These are phyloP conservation scores for Oryza rufipogon DNA, from an alignment of 176 grass and related monocot genomes.

Conservation along the genomic window DNA sequence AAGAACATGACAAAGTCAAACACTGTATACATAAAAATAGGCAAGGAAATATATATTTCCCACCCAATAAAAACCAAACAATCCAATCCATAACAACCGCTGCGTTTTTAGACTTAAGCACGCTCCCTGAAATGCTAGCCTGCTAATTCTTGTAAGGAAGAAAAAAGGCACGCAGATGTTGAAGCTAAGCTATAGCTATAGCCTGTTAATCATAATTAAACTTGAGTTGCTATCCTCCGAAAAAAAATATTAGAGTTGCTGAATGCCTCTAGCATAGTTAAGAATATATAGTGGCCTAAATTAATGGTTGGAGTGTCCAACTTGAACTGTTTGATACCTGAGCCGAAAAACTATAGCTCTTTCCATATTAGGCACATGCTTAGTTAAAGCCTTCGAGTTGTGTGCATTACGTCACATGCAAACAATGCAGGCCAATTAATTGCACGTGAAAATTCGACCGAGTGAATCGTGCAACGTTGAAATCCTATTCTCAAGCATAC, in stretches of 20 bases:
- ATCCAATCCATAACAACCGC: no score
- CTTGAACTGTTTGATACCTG: background rate
- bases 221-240: background rate
- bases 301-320: slow-evolving; percentile 4
- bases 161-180: background rate
- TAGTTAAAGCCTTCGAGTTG: background rate
- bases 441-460: background rate
- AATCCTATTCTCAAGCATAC: background rate
- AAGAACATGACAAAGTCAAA: no score
- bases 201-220: no score
- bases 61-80: no score
- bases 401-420: background rate
- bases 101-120: no score
- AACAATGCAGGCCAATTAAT: background rate
- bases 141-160: no score
- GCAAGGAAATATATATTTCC: no score
- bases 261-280: background rate
- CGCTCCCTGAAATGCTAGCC: no score
- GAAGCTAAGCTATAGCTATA: background rate
- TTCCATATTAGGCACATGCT: background rate
- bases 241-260: background rate
- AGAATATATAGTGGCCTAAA: background rate
- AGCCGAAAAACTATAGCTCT: background rate
- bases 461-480: background rate
- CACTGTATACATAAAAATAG: no score